Percentiles rank a stretch among this genome's conserved stretches.
Conservation (phyloP, 352 stramenopile genomes). For the Pythium grandisporangium region DNA sequence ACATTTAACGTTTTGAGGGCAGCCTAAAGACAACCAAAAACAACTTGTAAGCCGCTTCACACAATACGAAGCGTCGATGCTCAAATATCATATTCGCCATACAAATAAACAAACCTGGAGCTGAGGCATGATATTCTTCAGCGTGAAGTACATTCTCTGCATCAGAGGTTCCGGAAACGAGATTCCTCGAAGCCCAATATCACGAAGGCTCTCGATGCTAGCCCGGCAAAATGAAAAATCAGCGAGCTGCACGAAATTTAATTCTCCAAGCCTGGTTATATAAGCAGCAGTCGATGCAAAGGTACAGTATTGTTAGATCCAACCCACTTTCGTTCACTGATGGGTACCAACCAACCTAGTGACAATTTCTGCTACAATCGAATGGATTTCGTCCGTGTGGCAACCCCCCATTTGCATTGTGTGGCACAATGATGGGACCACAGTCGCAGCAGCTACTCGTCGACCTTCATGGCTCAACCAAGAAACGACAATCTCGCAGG, state of each 20-base stretch:
- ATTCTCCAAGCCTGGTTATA: no score
- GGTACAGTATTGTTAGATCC: no score
- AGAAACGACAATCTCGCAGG: slow-evolving; percentile 3
- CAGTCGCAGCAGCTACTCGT: slow-evolving; percentile 1
- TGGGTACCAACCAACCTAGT: no score
- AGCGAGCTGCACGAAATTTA: no score
- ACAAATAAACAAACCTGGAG: slow-evolving; percentile 31
- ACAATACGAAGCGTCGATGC: no score
- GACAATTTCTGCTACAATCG: neutral
- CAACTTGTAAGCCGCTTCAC: no score
- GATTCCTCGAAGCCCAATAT: slow-evolving; percentile 31
- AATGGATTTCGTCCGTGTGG: no score
- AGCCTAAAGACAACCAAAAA: slow-evolving; percentile 3
- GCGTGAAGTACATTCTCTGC: slow-evolving; percentile 17
- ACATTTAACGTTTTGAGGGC: slow-evolving; percentile 22
- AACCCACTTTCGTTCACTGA: no score
- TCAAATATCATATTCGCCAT: no score
- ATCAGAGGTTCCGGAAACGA: slow-evolving; percentile 16
- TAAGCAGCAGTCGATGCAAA: no score
- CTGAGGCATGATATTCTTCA: slow-evolving; percentile 41
- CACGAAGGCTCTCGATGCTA: slow-evolving; percentile 43
- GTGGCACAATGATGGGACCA: slow-evolving; percentile 5
- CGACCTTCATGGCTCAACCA: slow-evolving; percentile 5
- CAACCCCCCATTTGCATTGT: slow-evolving; percentile 2
- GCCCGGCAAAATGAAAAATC: slow-evolving; percentile 56